These are phyloP conservation scores for Solanum clarkiae DNA, from an alignment of 257 asterid genomes.

Conservation along the genomic window DNA sequence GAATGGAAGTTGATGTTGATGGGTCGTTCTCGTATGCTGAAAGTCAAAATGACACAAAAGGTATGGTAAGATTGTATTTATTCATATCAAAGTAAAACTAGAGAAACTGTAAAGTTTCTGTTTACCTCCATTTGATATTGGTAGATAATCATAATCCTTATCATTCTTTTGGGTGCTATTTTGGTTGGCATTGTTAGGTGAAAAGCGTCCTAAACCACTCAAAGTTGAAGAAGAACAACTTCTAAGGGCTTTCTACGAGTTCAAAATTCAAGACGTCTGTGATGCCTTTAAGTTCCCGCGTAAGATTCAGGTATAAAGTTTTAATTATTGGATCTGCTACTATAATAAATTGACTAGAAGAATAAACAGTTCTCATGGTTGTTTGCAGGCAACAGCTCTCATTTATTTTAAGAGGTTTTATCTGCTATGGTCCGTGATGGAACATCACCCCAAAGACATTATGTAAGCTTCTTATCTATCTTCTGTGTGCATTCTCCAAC, in stretches of 20 bases:
- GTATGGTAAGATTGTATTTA: slow-evolving; percentile 23
- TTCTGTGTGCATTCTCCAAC: neutral
- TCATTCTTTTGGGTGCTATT: neutral
- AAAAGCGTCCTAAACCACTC: slow-evolving; percentile 73
- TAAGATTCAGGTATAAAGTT: slow-evolving; percentile 62
- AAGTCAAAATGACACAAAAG: slow-evolving; percentile 35
- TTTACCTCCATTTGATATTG: neutral
- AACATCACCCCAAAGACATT: slow-evolving; percentile 94
- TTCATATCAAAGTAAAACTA: neutral
- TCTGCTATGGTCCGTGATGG: slow-evolving; percentile 98
- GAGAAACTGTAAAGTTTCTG: neutral
- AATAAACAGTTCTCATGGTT: slow-evolving; percentile 2
- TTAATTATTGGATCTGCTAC: neutral
- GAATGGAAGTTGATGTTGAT: slow-evolving; percentile 79
- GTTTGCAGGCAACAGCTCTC: slow-evolving; percentile 88
- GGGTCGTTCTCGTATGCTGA: slow-evolving; percentile 83
- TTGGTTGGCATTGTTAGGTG: slow-evolving; percentile 35
- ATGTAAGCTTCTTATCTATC: slow-evolving; percentile 40
- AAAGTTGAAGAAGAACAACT: slow-evolving; percentile 86
- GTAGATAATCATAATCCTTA: neutral
- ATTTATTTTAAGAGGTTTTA: slow-evolving; percentile 91
- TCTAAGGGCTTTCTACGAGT: slow-evolving; percentile 81
- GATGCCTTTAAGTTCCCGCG: slow-evolving; percentile 98
- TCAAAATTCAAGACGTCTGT: slow-evolving; percentile 91
- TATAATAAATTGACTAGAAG: neutral